These are phyloP conservation scores for Vararia minispora DNA, from an alignment of 768 basidiomycete genomes.

Conservation along the genomic window DNA sequence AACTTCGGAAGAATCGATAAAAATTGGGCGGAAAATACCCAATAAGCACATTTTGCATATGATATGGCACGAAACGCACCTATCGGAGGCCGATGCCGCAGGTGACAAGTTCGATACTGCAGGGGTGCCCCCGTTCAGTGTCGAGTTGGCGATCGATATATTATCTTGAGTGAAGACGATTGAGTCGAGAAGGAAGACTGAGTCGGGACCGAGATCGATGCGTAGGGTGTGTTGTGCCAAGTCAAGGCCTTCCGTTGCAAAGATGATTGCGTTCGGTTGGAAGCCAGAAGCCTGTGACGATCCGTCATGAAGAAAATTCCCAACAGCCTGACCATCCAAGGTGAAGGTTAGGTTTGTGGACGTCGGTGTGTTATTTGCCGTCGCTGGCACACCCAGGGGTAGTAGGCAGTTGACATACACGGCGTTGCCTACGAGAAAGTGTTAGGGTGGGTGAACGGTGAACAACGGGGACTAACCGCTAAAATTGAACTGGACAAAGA, in stretches of 20 bases:
- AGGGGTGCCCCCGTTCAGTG: too few species aligned
- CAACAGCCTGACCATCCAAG: constrained; percentile 26
- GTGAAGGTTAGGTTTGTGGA: constrained; percentile 33
- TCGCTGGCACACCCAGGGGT: constrained; percentile 18
- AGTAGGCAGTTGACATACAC: constrained; percentile 35
- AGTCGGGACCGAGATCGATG: constrained; percentile 32
- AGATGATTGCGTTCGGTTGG: constrained; percentile 25
- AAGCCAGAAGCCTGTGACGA: constrained; percentile 20
- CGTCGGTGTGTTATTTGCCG: constrained; percentile 22
- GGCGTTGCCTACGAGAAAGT: constrained; percentile 30
- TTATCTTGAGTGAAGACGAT: constrained; percentile 27
- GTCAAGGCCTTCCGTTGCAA: constrained; percentile 24
- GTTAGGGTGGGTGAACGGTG: background rate
- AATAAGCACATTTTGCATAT: background rate
- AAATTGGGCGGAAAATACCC: background rate
- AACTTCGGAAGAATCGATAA: constrained; percentile 6
- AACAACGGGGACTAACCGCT: constrained; percentile 23
- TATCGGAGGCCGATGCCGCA: background rate
- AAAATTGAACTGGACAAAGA: constrained; percentile 31
- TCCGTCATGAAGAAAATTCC: constrained; percentile 22
- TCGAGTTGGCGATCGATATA: background rate
- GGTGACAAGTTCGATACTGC: constrained; percentile 1
- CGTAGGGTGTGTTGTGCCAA: constrained; percentile 30
- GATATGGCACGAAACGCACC: constrained; percentile 1
- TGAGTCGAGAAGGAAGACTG: constrained; percentile 39